Percentiles rank a stretch among this genome's conserved stretches.
Evolutionary conservation across 495 filamentous ascomycete species (phyloP).

Genomic region (Lentithecium fluviatile): DNA sequence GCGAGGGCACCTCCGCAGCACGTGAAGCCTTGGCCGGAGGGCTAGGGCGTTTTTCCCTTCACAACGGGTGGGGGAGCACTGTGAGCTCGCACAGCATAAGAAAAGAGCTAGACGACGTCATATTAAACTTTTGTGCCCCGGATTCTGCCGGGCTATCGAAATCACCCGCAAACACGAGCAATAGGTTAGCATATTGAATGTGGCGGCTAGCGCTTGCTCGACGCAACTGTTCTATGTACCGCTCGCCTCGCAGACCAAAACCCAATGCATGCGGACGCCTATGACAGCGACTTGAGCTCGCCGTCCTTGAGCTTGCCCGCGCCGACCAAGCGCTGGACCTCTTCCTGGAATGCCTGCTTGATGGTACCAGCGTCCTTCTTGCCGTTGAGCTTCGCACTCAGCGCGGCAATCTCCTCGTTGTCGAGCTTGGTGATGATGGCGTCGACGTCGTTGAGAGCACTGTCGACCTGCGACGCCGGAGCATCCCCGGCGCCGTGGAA

Average conservation of each 20-base stretch:
- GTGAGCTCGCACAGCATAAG: too few species aligned
- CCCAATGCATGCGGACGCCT: not conserved
- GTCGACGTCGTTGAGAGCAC: slow-evolving; percentile 82
- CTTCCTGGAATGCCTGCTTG: slow-evolving; percentile 61
- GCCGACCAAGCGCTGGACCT: slow-evolving; percentile 69
- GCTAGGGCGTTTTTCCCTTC: too few species aligned
- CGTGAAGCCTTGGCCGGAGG: not conserved
- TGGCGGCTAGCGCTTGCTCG: too few species aligned
- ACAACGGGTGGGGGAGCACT: too few species aligned
- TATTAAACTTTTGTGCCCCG: too few species aligned
- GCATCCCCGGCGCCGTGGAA: slow-evolving; percentile 67
- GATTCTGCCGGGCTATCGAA: too few species aligned
- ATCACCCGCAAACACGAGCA: too few species aligned
- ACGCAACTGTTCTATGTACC: not conserved
- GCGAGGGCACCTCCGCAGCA: not conserved
- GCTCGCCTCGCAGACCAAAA: not conserved
- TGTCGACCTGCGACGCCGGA: slow-evolving; percentile 70
- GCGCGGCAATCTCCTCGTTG: slow-evolving; percentile 75
- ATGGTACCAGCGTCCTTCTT: slow-evolving; percentile 59
- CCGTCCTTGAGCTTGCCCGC: slow-evolving; percentile 82
- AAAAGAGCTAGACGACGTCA: too few species aligned
- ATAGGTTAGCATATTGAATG: too few species aligned
- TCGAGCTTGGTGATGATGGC: slow-evolving; percentile 86
- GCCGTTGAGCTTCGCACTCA: slow-evolving; percentile 72
- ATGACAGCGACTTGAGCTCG: slow-evolving; percentile 51